Evolutionary conservation across 1,284 basidiomycete species (phyloP), one percentile per base, ranked within the genome.

Genomic region (Heliocybe sulcata): DNA sequence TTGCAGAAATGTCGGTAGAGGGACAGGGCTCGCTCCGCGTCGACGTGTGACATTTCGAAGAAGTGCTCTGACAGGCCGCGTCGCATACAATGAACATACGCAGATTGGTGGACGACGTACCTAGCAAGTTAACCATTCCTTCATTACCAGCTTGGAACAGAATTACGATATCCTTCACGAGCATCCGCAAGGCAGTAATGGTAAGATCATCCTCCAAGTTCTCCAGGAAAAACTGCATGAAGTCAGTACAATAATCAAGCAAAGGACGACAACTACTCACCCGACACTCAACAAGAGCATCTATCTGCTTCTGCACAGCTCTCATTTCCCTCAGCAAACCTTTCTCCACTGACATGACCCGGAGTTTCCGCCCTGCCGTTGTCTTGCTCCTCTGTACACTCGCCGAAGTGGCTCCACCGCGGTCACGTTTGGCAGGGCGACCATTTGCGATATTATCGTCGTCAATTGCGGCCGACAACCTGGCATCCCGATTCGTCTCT

Each of bases 131-230:
- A 73, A 98, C 97, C 51, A 98, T 92, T 55, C 96, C 96, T 67
- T 99, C 96, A 64, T 99, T 99, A 57, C 94, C 90, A 2, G 93
- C 94, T 66, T 97, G 95, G 70, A 98, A 98, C 19, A 99, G 77
- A 55, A 97, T 91, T 51, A 99, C 79, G 6, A 99, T 79, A 68
- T 99, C 97, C 67, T 98, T 98, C 61, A 98, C 90, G n/a, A 97
- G 78, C 89, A 99, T 92, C 45, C 92, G 81, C 57, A 98, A 79
- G 1, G 97, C 93, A 1, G 90, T 85, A 55, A 92, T 87, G 0
- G 89, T 92, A 52, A 98, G 80, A 63, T 97, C 92, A 66, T 99
- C 95, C 63, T 92, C 88, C 23, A 96, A 74, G 65, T 98, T 87
- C 64, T 98, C 96, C 54, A 93, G 73, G 71, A 97, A 99, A 70